These are phyloP conservation scores for Physcia stellaris DNA, from an alignment of 495 filamentous ascomycete species.

Conservation along the genomic window DNA sequence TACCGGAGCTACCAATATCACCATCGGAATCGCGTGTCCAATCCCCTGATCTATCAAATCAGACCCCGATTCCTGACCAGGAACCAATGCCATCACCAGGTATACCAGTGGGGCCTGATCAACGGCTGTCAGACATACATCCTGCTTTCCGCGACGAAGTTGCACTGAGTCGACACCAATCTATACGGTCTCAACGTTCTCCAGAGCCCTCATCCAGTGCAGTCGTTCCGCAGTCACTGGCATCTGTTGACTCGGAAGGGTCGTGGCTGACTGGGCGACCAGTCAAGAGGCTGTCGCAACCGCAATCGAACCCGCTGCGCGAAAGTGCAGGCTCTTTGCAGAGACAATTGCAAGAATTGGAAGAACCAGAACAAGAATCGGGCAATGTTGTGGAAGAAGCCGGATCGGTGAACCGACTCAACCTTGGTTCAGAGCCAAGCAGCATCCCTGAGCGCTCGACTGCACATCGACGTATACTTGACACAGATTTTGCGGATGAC, in stretches of 20 bases:
- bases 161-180: constrained; percentile 16
- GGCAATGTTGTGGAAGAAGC: constrained; percentile 16
- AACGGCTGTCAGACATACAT: constrained; percentile 15
- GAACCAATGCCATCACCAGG: constrained; percentile 7
- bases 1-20: constrained; percentile 71
- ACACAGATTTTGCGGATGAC: constrained; percentile 16
- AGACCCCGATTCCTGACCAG: constrained; percentile 11
- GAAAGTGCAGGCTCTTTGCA: constrained; percentile 33
- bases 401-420: constrained; percentile 11
- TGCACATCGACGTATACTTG: constrained; percentile 8
- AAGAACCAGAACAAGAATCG: constrained; percentile 43
- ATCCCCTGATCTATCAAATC: constrained; percentile 40
- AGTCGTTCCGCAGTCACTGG: constrained; percentile 56
- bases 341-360: constrained; percentile 28
- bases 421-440: too few species aligned
- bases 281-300: constrained; percentile 37
- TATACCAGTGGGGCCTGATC: constrained; percentile 1
- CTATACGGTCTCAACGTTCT: constrained; percentile 12
- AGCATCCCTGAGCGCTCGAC: neutral
- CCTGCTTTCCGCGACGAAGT: constrained; percentile 18
- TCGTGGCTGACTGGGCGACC: constrained; percentile 79
- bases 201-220: constrained; percentile 13
- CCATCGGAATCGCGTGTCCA: constrained; percentile 70
- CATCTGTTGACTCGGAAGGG: constrained; percentile 79
- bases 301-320: constrained; percentile 28